phyloP scores from a whole-genome alignment of 2,329 filamentous ascomycete species.

The Microdochium nivale region DNA sequence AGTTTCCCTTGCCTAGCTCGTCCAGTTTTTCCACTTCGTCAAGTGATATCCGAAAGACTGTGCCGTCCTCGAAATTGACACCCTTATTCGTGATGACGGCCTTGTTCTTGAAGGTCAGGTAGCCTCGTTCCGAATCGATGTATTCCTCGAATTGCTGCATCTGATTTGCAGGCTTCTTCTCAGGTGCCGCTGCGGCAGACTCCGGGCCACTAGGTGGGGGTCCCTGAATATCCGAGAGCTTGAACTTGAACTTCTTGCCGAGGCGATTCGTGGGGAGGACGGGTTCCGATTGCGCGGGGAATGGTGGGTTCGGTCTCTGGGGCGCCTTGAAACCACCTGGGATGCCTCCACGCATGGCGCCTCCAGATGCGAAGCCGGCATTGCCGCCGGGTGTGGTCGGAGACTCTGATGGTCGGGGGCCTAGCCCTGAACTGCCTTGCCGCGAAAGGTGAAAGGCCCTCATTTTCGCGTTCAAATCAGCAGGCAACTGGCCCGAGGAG shows the following conservation, averaged over 20 bases:
- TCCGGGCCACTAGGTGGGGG: not conserved
- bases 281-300: not conserved
- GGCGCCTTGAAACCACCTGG: slow-evolving; percentile 20
- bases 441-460: slow-evolving; percentile 36
- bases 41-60: slow-evolving; percentile 85
- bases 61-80: slow-evolving; percentile 85
- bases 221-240: not conserved
- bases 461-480: slow-evolving; percentile 37
- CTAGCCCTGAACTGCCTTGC: slow-evolving; percentile 27
- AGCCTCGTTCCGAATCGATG: slow-evolving; percentile 86
- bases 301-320: not conserved
- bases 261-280: not conserved
- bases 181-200: slow-evolving; percentile 7
- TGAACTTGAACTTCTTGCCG: not conserved
- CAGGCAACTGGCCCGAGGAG: slow-evolving; percentile 31
- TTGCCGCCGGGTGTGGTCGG: not conserved
- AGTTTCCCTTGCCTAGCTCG: slow-evolving; percentile 95
- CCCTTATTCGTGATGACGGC: slow-evolving; percentile 82
- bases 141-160: slow-evolving; percentile 62
- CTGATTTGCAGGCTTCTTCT: slow-evolving; percentile 26
- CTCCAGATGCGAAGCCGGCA: slow-evolving; percentile 12
- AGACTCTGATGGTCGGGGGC: slow-evolving; percentile 3
- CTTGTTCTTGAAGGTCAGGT: slow-evolving; percentile 86
- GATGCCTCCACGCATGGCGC: slow-evolving; percentile 19
- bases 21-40: slow-evolving; percentile 87